These are phyloP conservation scores for apple (Malus domestica) DNA, from an alignment of 306 rosid species.

Conservation along the genomic window DNA sequence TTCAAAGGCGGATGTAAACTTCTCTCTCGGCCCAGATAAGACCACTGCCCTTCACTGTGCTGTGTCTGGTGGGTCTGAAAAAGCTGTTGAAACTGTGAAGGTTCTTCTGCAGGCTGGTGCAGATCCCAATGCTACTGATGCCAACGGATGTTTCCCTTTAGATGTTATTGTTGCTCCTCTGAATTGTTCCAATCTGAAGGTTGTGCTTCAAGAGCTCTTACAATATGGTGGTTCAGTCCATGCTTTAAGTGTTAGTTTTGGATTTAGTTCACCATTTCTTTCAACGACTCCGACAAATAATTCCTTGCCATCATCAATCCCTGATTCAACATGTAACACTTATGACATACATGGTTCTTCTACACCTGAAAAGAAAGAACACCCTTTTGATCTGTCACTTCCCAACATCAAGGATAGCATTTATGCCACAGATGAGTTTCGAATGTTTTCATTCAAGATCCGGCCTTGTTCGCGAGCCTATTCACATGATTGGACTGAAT, in stretches of 20 bases:
- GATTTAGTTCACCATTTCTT: constrained; percentile 31
- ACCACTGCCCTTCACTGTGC: constrained; percentile 81
- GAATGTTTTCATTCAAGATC: constrained; percentile 14
- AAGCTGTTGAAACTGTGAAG: constrained; percentile 47
- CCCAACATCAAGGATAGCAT: constrained; percentile 9
- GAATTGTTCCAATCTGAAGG: constrained; percentile 17
- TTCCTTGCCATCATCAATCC: not conserved
- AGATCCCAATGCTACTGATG: constrained; percentile 36
- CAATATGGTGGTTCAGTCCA: constrained; percentile 21
- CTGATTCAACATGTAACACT: not conserved
- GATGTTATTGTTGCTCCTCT: constrained; percentile 57
- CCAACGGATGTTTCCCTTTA: constrained; percentile 48
- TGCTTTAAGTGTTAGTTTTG: not conserved
- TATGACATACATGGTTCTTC: not conserved
- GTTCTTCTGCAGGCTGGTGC: constrained; percentile 62
- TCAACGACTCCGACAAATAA: constrained; percentile 38
- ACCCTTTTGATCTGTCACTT: constrained; percentile 1
- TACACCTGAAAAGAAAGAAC: not conserved
- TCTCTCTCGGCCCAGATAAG: not conserved
- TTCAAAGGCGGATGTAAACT: not conserved
- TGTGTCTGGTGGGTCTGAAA: constrained; percentile 59
- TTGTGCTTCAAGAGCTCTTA: constrained; percentile 33
- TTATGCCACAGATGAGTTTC: constrained; percentile 10
- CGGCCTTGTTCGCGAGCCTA: constrained; percentile 7
- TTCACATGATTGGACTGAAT: constrained; percentile 11